A percentile compares a stretch with the other conserved stretches of the same genome.
Evolutionary conservation across 352 stramenopile species (phyloP).

Genomic region (Phytophthora lateralis): DNA sequence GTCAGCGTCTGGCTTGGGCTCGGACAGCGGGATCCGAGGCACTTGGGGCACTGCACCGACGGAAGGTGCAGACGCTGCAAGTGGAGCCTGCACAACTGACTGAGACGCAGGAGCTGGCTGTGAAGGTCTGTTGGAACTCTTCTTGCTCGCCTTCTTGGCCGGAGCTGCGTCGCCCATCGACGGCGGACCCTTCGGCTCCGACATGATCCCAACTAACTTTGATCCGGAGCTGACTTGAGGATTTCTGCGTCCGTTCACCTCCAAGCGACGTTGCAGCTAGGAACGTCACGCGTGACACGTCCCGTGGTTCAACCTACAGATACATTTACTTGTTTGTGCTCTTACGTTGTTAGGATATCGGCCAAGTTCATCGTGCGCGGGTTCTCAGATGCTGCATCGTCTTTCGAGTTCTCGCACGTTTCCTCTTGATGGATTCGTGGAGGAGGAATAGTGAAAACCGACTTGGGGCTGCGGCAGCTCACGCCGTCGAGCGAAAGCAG

Average conservation of each 20-base stretch:
- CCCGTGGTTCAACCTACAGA: neutral
- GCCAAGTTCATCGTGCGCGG: conserved; percentile 13
- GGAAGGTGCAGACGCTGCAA: conserved; percentile 12
- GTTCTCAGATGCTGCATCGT: neutral
- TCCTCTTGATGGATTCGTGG: neutral
- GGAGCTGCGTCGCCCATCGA: conserved; percentile 9
- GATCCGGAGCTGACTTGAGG: neutral
- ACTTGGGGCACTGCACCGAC: conserved; percentile 32
- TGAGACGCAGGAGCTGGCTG: conserved; percentile 17
- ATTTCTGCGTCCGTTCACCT: conserved; percentile 19
- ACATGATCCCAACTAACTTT: conserved; percentile 27
- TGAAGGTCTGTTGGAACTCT: conserved; percentile 29
- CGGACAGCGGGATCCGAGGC: conserved; percentile 50
- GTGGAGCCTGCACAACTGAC: conserved; percentile 11
- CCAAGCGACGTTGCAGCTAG: conserved; percentile 7
- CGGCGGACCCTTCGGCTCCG: conserved; percentile 40
- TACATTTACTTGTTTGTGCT: neutral
- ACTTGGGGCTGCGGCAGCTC: neutral
- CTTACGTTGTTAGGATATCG: conserved; percentile 13
- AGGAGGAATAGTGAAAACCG: neutral
- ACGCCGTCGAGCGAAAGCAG: conserved; percentile 3
- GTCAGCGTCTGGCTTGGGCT: conserved; percentile 45
- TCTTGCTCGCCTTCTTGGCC: conserved; percentile 44
- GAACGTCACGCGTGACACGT: conserved; percentile 8
- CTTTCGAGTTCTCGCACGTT: neutral